Evolutionary conservation across 768 basidiomycete species (phyloP).

Genomic region (Panus rudis): DNA sequence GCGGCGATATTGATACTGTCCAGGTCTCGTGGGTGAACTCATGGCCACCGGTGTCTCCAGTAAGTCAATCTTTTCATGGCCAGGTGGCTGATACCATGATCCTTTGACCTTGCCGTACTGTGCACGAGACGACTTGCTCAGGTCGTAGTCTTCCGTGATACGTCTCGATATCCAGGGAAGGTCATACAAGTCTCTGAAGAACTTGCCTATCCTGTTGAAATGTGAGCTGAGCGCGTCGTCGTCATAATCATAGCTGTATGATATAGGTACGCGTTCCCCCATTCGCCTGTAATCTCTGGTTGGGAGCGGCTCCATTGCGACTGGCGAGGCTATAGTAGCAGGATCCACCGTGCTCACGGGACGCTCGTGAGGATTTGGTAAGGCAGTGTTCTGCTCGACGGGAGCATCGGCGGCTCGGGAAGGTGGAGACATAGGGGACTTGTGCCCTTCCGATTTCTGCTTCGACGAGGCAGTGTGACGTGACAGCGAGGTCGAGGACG

Average conservation of each 20-base stretch:
- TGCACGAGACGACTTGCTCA: constrained; percentile 20
- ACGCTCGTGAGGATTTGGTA: constrained; percentile 7
- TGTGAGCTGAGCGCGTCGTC: constrained; percentile 24
- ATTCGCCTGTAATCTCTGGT: constrained; percentile 31
- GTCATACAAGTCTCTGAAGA: constrained; percentile 25
- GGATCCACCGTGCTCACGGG: constrained; percentile 3
- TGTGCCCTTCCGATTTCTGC: no score
- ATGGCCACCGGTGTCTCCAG: constrained; percentile 11
- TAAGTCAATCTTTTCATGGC: constrained; percentile 19
- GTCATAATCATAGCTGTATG: constrained; percentile 11
- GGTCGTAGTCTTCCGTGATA: constrained; percentile 28
- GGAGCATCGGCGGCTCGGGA: background rate
- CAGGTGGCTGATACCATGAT: constrained; percentile 20
- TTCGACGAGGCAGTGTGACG: background rate
- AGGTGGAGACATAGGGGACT: no score
- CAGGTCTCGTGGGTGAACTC: background rate
- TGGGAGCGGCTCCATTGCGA: constrained; percentile 22
- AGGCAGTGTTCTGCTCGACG: background rate
- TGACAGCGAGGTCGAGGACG: background rate
- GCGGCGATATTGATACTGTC: background rate
- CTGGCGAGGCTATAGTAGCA: constrained; percentile 15
- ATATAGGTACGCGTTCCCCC: constrained; percentile 20
- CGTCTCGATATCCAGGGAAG: constrained; percentile 32
- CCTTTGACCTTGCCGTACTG: constrained; percentile 13
- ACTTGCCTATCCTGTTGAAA: constrained; percentile 23